Conservation (phyloP, 2,329 filamentous ascomycete genomes). For the Mariannaea elegans region DNA sequence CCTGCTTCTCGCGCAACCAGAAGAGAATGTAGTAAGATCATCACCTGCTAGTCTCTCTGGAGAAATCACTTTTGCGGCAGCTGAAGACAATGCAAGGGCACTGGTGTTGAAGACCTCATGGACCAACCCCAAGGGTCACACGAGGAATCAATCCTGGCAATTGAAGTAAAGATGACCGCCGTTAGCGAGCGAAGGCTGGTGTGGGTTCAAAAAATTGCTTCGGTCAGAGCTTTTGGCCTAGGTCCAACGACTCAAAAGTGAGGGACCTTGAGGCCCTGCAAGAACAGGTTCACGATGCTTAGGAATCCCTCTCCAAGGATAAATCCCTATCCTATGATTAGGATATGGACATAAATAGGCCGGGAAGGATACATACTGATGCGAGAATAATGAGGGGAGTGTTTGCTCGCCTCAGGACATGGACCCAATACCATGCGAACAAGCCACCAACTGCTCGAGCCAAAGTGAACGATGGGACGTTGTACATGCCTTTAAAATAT, state of each 20-base stretch:
- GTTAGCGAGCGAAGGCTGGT: neutral
- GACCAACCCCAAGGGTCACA: conserved; percentile 55
- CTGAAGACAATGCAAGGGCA: conserved; percentile 73
- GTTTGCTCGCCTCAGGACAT: conserved; percentile 60
- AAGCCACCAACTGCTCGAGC: conserved; percentile 84
- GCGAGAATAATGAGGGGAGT: conserved; percentile 91
- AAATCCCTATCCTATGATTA: conserved; percentile 66
- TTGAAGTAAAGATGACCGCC: conserved; percentile 48
- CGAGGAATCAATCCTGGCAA: conserved; percentile 60
- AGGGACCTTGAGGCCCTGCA: conserved; percentile 81
- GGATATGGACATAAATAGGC: neutral
- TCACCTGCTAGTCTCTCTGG: conserved; percentile 70
- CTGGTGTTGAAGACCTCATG: conserved; percentile 72
- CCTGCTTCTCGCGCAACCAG: conserved; percentile 73
- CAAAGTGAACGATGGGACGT: conserved; percentile 93
- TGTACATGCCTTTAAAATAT: conserved; percentile 81
- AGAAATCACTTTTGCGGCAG: conserved; percentile 74
- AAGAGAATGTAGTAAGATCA: conserved; percentile 57
- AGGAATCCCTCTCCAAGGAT: conserved; percentile 93
- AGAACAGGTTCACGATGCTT: conserved; percentile 86
- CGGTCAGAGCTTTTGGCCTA: neutral
- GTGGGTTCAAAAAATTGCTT: neutral
- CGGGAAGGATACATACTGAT: conserved; percentile 56
- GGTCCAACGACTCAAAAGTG: conserved; percentile 62
- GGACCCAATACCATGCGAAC: conserved; percentile 79